These are phyloP conservation scores for Azolla pinnata DNA, from an alignment of 75 land plant species.

Conservation along the genomic window DNA sequence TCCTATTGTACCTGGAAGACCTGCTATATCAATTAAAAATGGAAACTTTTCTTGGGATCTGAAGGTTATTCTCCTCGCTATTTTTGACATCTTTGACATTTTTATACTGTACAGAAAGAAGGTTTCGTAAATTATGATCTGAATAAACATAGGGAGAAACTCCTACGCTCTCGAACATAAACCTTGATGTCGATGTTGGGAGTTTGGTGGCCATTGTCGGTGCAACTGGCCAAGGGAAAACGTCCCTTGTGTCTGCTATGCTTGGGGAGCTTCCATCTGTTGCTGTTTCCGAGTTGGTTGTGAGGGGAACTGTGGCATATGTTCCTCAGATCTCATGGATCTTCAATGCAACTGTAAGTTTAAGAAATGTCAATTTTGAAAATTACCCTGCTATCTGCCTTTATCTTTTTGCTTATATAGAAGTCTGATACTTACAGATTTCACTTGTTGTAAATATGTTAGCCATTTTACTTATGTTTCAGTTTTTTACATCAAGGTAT, in stretches of 20 bases:
- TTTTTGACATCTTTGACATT: not conserved
- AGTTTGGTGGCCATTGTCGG: conserved; percentile 90
- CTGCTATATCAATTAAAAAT: conserved; percentile 76
- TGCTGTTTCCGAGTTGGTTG: conserved; percentile 31
- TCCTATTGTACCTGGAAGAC: conserved; percentile 51
- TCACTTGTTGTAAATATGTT: not conserved
- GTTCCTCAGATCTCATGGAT: conserved; percentile 99
- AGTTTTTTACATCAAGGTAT: too few relatives aligned
- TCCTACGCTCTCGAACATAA: conserved; percentile 76
- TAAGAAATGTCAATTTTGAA: not conserved
- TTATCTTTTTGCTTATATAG: too few relatives aligned
- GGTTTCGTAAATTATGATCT: too few relatives aligned
- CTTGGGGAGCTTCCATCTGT: conserved; percentile 78
- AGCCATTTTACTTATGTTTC: too few relatives aligned
- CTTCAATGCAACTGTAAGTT: conserved; percentile 94
- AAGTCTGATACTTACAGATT: conserved; percentile 7
- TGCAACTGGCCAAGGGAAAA: conserved; percentile 92
- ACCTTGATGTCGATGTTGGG: conserved; percentile 69
- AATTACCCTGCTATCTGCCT: too few relatives aligned
- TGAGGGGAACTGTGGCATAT: conserved; percentile 85
- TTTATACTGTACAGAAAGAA: not conserved
- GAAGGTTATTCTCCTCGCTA: conserved; percentile 31
- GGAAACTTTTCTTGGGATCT: conserved; percentile 90
- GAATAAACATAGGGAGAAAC: conserved; percentile 62
- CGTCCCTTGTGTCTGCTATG: conserved; percentile 87